These are phyloP conservation scores for Tylopilus cervinicoccineus DNA, from an alignment of 768 basidiomycete species.

Conservation along the genomic window DNA sequence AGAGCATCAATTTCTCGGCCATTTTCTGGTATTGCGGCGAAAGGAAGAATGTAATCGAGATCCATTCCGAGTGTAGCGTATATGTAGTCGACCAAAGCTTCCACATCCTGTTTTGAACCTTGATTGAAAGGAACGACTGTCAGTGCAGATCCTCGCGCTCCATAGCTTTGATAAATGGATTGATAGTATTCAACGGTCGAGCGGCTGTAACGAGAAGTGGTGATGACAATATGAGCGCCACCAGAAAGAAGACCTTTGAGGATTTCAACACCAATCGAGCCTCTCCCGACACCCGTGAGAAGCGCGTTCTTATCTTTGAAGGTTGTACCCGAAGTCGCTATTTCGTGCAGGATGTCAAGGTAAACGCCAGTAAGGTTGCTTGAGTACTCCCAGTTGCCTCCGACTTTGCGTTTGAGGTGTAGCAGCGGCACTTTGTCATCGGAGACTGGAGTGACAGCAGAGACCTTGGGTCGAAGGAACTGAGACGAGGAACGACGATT, in stretches of 20 bases:
- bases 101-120: conserved; percentile 97
- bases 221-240: conserved; percentile 94
- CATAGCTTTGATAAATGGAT: conserved; percentile 92
- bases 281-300: conserved; percentile 95
- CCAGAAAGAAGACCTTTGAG: conserved; percentile 95
- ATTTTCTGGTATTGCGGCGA: conserved; percentile 98
- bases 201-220: conserved; percentile 95
- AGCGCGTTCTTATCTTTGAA: conserved; percentile 99
- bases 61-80: conserved; percentile 94
- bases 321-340: conserved; percentile 96
- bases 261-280: conserved; percentile 96
- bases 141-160: conserved; percentile 92
- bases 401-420: conserved; percentile 95
- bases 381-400: conserved; percentile 93
- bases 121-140: conserved; percentile 99
- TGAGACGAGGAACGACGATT: conserved; percentile 91
- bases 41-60: conserved; percentile 97
- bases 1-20: conserved; percentile 97
- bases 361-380: conserved; percentile 95
- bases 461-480: conserved; percentile 90
- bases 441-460: conserved; percentile 66
- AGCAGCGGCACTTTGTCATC: conserved; percentile 90
- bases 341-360: conserved; percentile 95
- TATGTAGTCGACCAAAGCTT: conserved; percentile 97
- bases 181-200: conserved; percentile 98